These are phyloP conservation scores for Thraustotheca clavata DNA, from an alignment of 352 stramenopile species.

Conservation along the genomic window DNA sequence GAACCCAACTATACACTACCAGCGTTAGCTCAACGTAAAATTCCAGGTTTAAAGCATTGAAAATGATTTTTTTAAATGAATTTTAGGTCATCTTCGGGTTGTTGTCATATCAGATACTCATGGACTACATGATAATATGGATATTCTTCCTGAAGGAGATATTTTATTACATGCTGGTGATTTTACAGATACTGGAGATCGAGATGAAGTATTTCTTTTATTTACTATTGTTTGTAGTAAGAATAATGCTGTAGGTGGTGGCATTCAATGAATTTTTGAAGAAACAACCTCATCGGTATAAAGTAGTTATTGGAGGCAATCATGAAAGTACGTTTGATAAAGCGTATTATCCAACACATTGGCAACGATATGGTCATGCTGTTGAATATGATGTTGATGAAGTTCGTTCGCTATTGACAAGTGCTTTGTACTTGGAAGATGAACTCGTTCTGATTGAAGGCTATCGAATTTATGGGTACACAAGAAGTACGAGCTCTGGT, in stretches of 20 bases:
- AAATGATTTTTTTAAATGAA: background rate
- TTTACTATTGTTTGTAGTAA: background rate
- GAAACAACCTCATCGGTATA: constrained; percentile 22
- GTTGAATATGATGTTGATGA: constrained; percentile 56
- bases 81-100: constrained; percentile 23
- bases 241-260: constrained; percentile 8
- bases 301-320: constrained; percentile 26
- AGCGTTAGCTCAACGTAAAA: background rate
- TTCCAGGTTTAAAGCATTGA: background rate
- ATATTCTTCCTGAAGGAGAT: constrained; percentile 25
- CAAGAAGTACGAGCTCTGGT: background rate
- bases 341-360: constrained; percentile 54
- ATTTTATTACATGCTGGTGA: constrained; percentile 54
- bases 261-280: constrained; percentile 22
- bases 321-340: constrained; percentile 46
- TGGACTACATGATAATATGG: constrained; percentile 56
- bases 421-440: constrained; percentile 71
- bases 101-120: constrained; percentile 82
- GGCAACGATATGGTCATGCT: constrained; percentile 60
- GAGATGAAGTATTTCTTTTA: constrained; percentile 21
- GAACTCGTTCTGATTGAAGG: constrained; percentile 60
- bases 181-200: constrained; percentile 38
- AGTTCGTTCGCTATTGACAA: constrained; percentile 62
- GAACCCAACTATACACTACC: background rate
- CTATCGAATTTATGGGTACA: constrained; percentile 64